These are phyloP conservation scores for Galerina sulciceps DNA, from an alignment of 768 basidiomycete genomes.

Conservation along the genomic window DNA sequence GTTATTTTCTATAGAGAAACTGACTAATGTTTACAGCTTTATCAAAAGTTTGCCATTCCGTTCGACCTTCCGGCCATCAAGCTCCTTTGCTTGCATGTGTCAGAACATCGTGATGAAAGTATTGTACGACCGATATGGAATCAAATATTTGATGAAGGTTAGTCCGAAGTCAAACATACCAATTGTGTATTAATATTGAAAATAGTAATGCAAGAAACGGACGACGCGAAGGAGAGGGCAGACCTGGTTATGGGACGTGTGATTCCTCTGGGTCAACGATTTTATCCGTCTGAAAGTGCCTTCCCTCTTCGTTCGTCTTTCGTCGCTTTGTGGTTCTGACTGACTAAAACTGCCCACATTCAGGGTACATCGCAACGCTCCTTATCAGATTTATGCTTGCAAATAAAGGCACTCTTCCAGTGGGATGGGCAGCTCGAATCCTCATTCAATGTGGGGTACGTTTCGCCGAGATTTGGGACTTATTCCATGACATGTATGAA, in stretches of 20 bases:
- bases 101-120: conserved; percentile 87
- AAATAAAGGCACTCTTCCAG: conserved; percentile 57
- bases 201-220: conserved; percentile 60
- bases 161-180: conserved; percentile 22
- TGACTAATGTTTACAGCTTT: conserved; percentile 59
- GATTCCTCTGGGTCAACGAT: conserved; percentile 78
- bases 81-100: conserved; percentile 89
- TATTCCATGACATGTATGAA: conserved; percentile 85
- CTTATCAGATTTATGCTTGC: conserved; percentile 76
- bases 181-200: neutral
- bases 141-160: conserved; percentile 82
- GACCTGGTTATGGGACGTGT: conserved; percentile 69
- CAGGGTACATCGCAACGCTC: conserved; percentile 77
- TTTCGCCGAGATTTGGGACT: conserved; percentile 82
- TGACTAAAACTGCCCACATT: conserved; percentile 1
- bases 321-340: neutral
- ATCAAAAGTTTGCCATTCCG: conserved; percentile 84
- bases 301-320: conserved; percentile 80
- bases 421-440: conserved; percentile 84
- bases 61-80: conserved; percentile 85
- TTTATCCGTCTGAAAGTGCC: conserved; percentile 89
- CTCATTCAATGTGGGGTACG: conserved; percentile 84
- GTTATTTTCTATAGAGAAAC: neutral
- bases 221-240: conserved; percentile 55
- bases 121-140: conserved; percentile 89